Evolutionary conservation across 139 green algal genomes (phyloP).

Genomic region (Microglena sp.): DNA sequence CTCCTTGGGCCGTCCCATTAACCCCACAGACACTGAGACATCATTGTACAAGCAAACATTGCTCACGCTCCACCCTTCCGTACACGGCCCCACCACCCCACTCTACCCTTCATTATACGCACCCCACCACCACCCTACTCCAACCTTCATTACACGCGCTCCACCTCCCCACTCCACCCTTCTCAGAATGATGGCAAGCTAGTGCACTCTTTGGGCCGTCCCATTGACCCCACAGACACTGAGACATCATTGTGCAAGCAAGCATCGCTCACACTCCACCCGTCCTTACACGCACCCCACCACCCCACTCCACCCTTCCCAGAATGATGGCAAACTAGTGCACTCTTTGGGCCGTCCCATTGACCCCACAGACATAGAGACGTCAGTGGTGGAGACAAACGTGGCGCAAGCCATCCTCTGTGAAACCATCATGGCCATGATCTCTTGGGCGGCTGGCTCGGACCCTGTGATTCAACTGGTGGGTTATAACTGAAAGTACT

Average conservation of each 20-base stretch:
- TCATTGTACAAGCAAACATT: neutral
- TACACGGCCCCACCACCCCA: neutral
- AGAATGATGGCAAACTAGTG: no score
- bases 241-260: slow-evolving; percentile 3
- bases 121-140: no score
- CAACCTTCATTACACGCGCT: no score
- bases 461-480: no score
- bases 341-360: slow-evolving; percentile 1
- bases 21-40: neutral
- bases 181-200: slow-evolving; percentile 10
- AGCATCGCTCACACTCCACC: neutral
- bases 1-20: no score
- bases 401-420: no score
- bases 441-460: no score
- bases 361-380: neutral
- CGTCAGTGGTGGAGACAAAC: neutral
- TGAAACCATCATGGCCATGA: no score
- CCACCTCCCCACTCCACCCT: neutral
- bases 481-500: no score
- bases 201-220: slow-evolving; percentile 1
- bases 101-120: no score
- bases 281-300: no score
- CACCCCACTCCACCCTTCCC: no score
- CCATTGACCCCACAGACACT: neutral
- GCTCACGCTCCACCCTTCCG: neutral